Percentiles rank a stretch among this genome's conserved stretches.
phyloP scores from a whole-genome alignment of 2,329 filamentous ascomycete genomes.

The Colletotrichum eleusines region DNA sequence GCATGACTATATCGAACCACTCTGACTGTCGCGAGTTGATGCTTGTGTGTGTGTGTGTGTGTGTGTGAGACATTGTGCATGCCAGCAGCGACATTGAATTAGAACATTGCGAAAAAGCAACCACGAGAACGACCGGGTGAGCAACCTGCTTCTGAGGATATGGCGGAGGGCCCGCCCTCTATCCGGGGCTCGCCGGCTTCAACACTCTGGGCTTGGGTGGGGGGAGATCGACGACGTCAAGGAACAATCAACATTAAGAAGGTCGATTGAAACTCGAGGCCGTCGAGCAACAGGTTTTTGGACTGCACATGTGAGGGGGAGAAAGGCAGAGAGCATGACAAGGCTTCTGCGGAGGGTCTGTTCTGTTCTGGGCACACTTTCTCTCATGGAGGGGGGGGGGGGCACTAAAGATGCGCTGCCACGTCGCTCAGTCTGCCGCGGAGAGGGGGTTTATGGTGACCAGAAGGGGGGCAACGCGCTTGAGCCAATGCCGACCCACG shows the following conservation, averaged over 20 bases:
- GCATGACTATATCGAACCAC: not conserved
- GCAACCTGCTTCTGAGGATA: not conserved
- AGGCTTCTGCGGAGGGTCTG: not conserved
- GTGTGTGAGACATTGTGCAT: not conserved
- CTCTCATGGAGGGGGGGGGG: conserved; percentile 5
- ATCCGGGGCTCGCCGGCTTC: not conserved
- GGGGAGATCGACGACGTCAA: not conserved
- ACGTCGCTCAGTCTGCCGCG: conserved; percentile 35
- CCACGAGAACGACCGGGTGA: no score
- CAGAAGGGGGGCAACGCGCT: not conserved
- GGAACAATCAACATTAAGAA: not conserved
- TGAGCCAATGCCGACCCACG: conserved; percentile 10
- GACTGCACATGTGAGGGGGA: not conserved
- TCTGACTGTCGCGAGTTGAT: not conserved
- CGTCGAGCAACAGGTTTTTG: not conserved
- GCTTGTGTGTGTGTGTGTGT: not conserved
- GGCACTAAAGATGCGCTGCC: conserved; percentile 37
- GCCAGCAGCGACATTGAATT: not conserved
- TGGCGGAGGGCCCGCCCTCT: not conserved
- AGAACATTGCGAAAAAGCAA: not conserved
- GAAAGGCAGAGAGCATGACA: not conserved
- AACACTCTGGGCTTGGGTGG: not conserved
- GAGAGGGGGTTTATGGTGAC: not conserved
- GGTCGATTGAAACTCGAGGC: conserved; percentile 8
- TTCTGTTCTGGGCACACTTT: conserved; percentile 19